Base-by-base conservation (phyloP, 2,329 filamentous ascomycete species). In the Hymenoscyphus scutula region DNA sequence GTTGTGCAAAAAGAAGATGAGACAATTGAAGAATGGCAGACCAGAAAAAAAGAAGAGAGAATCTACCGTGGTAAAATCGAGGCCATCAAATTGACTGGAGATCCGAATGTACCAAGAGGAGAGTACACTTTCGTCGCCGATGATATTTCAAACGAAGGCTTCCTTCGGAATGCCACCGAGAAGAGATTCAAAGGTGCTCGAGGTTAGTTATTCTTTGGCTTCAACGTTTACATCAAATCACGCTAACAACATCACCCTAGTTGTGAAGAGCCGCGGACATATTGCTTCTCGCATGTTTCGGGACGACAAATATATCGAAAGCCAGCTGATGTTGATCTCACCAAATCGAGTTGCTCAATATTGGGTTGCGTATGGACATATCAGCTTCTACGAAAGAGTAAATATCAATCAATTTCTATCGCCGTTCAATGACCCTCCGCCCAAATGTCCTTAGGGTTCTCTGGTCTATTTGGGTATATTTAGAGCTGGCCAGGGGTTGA, bases 1-100 rank as follows among this genome's bases (percentile, higher is more conserved):
- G 72, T 84, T 1, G 67, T 75, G 5, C 77, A 76, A 54, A 60
- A 67, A 8, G 72, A 76, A 0, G 70, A 69, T 13, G 82, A 88
- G 68, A 76, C 77, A 5, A 75, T 79, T 17, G 75, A 77, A 10
- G 76, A 76, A n/a, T 84, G 79, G 73, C 71, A 79, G 37, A 69
- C 71, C 38, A 77, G 82, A 19, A 79, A 79, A 56, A 71, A 74
- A 1, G 77, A 81, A 15, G 78, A 79, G 29, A 76, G 78, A 15
- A 78, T 85, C 1, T 86, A 90, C 67, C 80, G 79, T 13, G 91
- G 92, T 4, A 81, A 86, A 1, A 75, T 98, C 3, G 87, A 93
- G 74, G 94, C 90, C 0, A 87, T 97, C 72, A 98, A 98, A 74
- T 78, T 99, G 37, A 98, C 94, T 0, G 94, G 94, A 0, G 94